Percentiles rank a stretch among this genome's conserved stretches.
phyloP scores from a whole-genome alignment of 805 yeast genomes.

The Yarrowia osloensis region DNA sequence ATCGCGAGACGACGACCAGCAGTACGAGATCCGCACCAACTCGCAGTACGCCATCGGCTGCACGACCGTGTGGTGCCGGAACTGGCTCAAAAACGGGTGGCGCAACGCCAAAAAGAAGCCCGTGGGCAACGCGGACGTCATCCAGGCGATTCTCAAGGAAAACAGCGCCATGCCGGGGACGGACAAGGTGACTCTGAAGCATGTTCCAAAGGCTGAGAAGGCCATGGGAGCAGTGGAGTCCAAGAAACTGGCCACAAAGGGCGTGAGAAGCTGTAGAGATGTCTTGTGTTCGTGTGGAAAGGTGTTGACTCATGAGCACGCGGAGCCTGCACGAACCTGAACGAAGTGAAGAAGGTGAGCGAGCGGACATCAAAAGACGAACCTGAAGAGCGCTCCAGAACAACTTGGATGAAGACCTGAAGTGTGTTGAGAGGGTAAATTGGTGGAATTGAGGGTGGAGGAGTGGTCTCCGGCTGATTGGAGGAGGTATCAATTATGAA shows the following conservation, averaged over 20 bases:
- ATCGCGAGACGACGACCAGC: not conserved
- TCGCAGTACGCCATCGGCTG: not conserved
- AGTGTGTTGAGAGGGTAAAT: too few species aligned
- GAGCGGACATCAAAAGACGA: too few species aligned
- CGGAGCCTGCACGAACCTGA: not conserved
- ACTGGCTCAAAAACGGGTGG: not conserved
- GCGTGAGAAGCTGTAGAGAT: not conserved
- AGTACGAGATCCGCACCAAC: not conserved
- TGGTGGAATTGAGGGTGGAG: too few species aligned
- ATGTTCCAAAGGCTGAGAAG: not conserved
- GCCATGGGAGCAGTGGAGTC: not conserved
- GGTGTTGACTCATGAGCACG: not conserved
- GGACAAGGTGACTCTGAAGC: not conserved
- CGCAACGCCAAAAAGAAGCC: not conserved
- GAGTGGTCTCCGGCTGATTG: too few species aligned
- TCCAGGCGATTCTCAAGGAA: not conserved
- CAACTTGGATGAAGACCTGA: too few species aligned
- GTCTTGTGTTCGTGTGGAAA: not conserved
- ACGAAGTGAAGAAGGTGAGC: not conserved
- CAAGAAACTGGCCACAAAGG: not conserved
- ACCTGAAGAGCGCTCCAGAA: too few species aligned
- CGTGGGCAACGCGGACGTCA: not conserved
- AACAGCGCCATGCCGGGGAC: not conserved
- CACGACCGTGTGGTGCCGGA: not conserved
- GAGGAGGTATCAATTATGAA: too few species aligned